Evolutionary conservation across 148 eudicot genomes (phyloP).

Genomic region (Rhododendron henanense): DNA sequence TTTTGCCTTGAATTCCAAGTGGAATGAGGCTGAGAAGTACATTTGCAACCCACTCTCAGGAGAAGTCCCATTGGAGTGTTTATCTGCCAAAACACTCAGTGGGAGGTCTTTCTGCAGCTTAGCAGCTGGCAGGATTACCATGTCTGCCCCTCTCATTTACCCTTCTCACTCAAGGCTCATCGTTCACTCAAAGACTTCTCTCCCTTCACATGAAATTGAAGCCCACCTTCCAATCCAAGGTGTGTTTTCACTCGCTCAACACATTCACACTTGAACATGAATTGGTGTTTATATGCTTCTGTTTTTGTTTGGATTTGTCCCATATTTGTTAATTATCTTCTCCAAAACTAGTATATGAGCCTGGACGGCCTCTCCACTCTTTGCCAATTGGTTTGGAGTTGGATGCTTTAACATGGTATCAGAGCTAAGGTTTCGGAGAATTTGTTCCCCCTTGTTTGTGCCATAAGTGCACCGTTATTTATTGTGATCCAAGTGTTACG

Average conservation of each 20-base stretch:
- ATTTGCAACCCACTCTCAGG: constrained; percentile 90
- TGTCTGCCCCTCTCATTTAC: constrained; percentile 88
- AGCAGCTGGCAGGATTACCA: constrained; percentile 53
- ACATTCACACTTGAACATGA: neutral
- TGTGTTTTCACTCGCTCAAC: neutral
- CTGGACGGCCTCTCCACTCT: too few relatives aligned
- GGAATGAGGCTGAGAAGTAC: constrained; percentile 95
- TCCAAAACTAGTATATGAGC: too few relatives aligned
- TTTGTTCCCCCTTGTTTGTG: too few relatives aligned
- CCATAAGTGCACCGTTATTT: too few relatives aligned
- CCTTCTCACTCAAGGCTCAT: constrained; percentile 29
- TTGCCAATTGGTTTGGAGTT: too few relatives aligned
- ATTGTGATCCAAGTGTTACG: too few relatives aligned
- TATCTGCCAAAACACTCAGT: constrained; percentile 79
- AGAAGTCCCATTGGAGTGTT: constrained; percentile 89
- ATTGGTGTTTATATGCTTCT: neutral
- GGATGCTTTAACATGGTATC: too few relatives aligned
- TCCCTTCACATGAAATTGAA: constrained; percentile 15
- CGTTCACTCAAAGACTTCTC: constrained; percentile 17
- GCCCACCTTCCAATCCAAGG: constrained; percentile 19
- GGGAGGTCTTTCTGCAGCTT: constrained; percentile 54
- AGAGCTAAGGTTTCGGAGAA: too few relatives aligned
- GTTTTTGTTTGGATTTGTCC: too few relatives aligned
- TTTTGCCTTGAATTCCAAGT: constrained; percentile 73
- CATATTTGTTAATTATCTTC: too few relatives aligned